A percentile compares a stretch with the other conserved stretches of the same genome.
These are phyloP conservation scores for Candida tetrigidarum DNA, from an alignment of 1,139 yeast species.

Conservation along the genomic window DNA sequence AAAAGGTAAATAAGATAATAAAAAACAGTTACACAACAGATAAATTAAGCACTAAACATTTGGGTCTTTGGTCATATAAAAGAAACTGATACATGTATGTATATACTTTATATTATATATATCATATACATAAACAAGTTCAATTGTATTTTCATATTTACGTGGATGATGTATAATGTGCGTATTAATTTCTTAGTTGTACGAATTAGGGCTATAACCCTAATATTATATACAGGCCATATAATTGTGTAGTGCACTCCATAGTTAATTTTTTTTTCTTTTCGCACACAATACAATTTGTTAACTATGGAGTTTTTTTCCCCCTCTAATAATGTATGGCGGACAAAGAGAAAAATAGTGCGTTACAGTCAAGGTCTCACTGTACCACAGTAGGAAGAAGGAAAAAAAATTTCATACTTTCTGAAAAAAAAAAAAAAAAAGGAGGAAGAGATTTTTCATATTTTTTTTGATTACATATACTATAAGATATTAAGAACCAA, in stretches of 20 bases:
- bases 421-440: slow-evolving; percentile 3
- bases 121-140: background rate
- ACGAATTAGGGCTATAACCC: slow-evolving; percentile 13
- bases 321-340: background rate
- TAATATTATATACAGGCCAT: slow-evolving; percentile 8
- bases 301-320: background rate
- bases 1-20: background rate
- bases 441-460: slow-evolving; percentile 18
- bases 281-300: slow-evolving; percentile 5
- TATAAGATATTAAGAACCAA: slow-evolving; percentile 19
- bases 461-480: slow-evolving; percentile 16
- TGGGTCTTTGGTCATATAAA: no score
- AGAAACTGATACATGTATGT: background rate
- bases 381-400: no score
- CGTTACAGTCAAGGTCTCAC: no score
- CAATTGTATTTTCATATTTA: background rate
- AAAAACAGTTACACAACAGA: background rate
- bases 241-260: slow-evolving; percentile 3
- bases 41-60: background rate
- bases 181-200: background rate
- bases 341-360: background rate
- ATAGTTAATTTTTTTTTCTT: background rate
- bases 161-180: background rate
- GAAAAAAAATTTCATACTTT: slow-evolving; percentile 3
- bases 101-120: background rate